Conservation (phyloP, 129 eudicot genomes). For the Artemisia annua region DNA sequence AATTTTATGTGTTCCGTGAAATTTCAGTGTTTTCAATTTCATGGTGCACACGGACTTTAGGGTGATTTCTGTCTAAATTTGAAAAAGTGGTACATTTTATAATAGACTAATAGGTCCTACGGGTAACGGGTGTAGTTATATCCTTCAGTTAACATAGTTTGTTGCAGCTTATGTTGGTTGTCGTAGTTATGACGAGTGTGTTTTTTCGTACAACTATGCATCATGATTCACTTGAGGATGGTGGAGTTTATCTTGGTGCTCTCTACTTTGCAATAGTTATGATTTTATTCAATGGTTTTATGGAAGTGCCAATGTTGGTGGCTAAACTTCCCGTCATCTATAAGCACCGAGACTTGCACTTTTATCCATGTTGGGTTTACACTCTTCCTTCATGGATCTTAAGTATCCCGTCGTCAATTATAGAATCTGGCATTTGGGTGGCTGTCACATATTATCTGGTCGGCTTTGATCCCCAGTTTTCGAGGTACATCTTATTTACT, state of each 20-base stretch:
- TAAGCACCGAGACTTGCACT: constrained; percentile 80
- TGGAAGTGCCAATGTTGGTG: constrained; percentile 87
- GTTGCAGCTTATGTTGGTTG: constrained; percentile 69
- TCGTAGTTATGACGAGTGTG: constrained; percentile 63
- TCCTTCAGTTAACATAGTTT: neutral
- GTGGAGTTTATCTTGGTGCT: constrained; percentile 84
- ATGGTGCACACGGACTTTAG: too few species aligned
- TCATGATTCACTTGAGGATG: constrained; percentile 69
- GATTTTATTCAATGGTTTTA: constrained; percentile 85
- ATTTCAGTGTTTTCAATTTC: too few species aligned
- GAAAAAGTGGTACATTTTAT: too few species aligned
- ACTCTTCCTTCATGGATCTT: constrained; percentile 89
- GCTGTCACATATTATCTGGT: constrained; percentile 73
- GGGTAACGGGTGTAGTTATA: neutral
- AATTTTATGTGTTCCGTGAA: too few species aligned
- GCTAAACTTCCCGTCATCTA: constrained; percentile 90
- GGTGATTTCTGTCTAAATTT: too few species aligned
- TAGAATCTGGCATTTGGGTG: constrained; percentile 87
- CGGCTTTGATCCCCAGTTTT: constrained; percentile 89
- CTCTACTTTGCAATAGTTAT: constrained; percentile 78
- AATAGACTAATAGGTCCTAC: too few species aligned
- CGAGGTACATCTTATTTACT: constrained; percentile 42
- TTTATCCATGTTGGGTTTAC: constrained; percentile 95
- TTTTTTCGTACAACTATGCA: constrained; percentile 89
- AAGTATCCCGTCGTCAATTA: constrained; percentile 71